phyloP scores from a whole-genome alignment of 2,329 filamentous ascomycete species.

The Beauveria varroae region DNA sequence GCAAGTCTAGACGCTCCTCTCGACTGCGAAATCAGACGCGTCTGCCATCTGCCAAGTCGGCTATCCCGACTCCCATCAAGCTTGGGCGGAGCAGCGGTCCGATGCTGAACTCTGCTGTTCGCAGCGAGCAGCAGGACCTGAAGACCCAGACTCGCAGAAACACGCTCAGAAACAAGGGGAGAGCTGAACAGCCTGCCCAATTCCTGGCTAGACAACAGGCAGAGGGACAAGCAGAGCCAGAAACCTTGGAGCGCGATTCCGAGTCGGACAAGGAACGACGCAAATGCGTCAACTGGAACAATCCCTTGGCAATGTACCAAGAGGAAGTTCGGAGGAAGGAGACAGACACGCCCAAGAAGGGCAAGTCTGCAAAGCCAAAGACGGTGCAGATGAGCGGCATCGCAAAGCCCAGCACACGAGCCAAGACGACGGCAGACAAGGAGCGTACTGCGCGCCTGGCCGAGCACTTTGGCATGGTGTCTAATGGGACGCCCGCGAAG shows the following conservation, averaged over 20 bases:
- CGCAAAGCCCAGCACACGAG: slow-evolving; percentile 19
- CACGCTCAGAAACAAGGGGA: slow-evolving; percentile 28
- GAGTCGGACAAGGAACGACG: slow-evolving; percentile 15
- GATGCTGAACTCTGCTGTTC: slow-evolving; percentile 19
- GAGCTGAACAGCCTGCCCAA: slow-evolving; percentile 27
- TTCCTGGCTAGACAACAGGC: slow-evolving; percentile 25
- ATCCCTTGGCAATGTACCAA: slow-evolving; percentile 24
- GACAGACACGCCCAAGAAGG: slow-evolving; percentile 15
- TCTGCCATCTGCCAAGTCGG: slow-evolving; percentile 21
- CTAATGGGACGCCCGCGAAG: slow-evolving; percentile 28
- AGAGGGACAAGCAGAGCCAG: slow-evolving; percentile 16
- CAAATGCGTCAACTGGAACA: slow-evolving; percentile 28
- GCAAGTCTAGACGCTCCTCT: slow-evolving; percentile 24
- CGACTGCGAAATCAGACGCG: slow-evolving; percentile 21
- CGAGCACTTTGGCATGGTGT: slow-evolving; percentile 25
- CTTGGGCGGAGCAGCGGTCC: slow-evolving; percentile 19
- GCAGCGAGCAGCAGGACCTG: slow-evolving; percentile 26
- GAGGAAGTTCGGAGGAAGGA: slow-evolving; percentile 16
- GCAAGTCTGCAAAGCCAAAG: slow-evolving; percentile 9
- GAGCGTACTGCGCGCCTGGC: slow-evolving; percentile 23
- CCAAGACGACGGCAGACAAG: slow-evolving; percentile 17
- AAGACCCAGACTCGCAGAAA: slow-evolving; percentile 24
- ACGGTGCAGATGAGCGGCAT: slow-evolving; percentile 19
- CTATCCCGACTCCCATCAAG: slow-evolving; percentile 28
- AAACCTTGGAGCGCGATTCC: slow-evolving; percentile 14